Evolutionary conservation across 139 green algal genomes (phyloP), one percentile per base, ranked within the genome.

Genomic region (Penium margaritaceum): DNA sequence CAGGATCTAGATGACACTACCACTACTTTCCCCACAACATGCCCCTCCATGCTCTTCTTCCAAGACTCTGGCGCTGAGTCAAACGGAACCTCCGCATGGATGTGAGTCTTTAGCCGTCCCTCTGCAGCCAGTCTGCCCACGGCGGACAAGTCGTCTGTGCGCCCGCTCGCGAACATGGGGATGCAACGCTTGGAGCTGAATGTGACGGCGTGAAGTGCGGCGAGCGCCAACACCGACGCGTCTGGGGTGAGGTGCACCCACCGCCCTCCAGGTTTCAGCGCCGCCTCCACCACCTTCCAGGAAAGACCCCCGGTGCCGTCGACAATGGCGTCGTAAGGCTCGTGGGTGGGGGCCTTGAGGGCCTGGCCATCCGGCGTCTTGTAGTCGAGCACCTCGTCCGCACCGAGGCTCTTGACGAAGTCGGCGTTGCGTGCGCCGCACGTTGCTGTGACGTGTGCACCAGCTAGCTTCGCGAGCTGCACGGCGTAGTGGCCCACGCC

Each of bases 311-410:
- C 9, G 12, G 63, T 70, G 37, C 63, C 34, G 17, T 70, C 35
- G n/a, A 70, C 21, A 19, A 70, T 27, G 0, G 37, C 37, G 21
- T 70, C 35, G 36, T 70, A 70, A 14, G 32, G 63, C 33, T 70
- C 37, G n/a, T 21, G 3, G 7, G 36, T 21, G 4, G 63, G 35
- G 63, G 27, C 32, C 15, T 51, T 30, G 30, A 70, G 36, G 36
- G 30, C n/a, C n/a, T 33, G 63, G 19, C 36, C 63, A 5, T n/a
- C 63, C 35, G 32, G 33, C 0, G n/a, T 70, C 63, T 70, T 70
- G 35, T 70, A 70, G 32, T 70, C 63, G n/a, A 70, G 35, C 36
- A 70, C 33, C 37, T 70, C 63, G 35, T 70, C 63, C 1, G 63
- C 63, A 24, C 63, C 63, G 33, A 70, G n/a, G 30, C 35, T 54